phyloP scores from a whole-genome alignment of 306 rosid genomes.

The Pterocarpus santalinus region DNA sequence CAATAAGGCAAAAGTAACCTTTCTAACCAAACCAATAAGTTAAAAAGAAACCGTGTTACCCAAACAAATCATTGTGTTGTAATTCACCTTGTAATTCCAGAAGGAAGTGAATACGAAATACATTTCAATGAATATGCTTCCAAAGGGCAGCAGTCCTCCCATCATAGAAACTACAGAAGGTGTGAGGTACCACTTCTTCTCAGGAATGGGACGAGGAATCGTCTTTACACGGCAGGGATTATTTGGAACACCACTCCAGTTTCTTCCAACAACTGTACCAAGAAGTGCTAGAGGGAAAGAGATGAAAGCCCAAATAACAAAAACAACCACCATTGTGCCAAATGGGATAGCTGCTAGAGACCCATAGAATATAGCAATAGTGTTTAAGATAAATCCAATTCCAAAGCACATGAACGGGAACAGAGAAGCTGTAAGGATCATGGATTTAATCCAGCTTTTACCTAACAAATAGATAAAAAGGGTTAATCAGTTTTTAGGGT shows the following conservation, averaged over 20 bases:
- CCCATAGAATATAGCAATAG: conserved; percentile 95
- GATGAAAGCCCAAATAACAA: conserved; percentile 98
- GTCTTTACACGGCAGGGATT: conserved; percentile 99
- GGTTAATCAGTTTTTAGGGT: neutral
- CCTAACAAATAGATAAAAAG: conserved; percentile 59
- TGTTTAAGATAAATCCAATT: conserved; percentile 92
- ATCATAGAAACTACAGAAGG: conserved; percentile 95
- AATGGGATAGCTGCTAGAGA: conserved; percentile 98
- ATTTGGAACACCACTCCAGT: conserved; percentile 98
- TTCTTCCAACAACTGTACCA: conserved; percentile 98
- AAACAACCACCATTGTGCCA: conserved; percentile 97
- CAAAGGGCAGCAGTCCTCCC: conserved; percentile 99
- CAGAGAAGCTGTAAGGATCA: conserved; percentile 97
- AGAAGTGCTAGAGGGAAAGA: conserved; percentile 99
- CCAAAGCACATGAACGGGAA: conserved; percentile 99
- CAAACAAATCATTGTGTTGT: conserved; percentile 26
- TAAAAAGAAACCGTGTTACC: neutral
- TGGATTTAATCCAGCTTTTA: conserved; percentile 95
- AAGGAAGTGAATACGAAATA: conserved; percentile 98
- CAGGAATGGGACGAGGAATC: conserved; percentile 99
- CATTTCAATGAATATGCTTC: conserved; percentile 99
- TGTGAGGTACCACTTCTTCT: conserved; percentile 99
- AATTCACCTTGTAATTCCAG: conserved; percentile 89
- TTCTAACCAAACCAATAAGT: conserved; percentile 30
- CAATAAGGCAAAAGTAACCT: conserved; percentile 4